These are phyloP conservation scores for Galeopsis tetrahit DNA, from an alignment of 257 asterid genomes.

Conservation along the genomic window DNA sequence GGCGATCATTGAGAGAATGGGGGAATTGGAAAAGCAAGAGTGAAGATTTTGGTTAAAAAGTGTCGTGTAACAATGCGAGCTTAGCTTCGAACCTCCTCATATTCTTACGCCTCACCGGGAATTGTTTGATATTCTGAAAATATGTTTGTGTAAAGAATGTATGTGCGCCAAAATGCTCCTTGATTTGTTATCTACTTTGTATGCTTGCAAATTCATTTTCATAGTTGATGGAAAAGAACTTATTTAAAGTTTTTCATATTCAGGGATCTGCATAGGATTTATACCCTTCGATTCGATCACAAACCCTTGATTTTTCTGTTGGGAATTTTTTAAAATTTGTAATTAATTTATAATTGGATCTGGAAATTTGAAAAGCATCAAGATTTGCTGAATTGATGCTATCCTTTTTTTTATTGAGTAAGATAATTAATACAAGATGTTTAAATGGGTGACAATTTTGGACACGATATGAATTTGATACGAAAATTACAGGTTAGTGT, in stretches of 20 bases:
- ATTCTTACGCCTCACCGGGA: not conserved
- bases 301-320: not conserved
- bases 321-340: not conserved
- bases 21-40: slow-evolving; percentile 89
- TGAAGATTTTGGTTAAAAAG: slow-evolving; percentile 33
- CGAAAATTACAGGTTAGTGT: too few species aligned
- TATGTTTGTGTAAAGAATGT: slow-evolving; percentile 35
- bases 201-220: slow-evolving; percentile 5
- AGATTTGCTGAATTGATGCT: not conserved
- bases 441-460: too few species aligned
- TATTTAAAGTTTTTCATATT: not conserved
- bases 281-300: not conserved
- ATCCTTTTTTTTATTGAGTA: too few species aligned
- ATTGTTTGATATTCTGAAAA: slow-evolving; percentile 2
- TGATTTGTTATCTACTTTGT: slow-evolving; percentile 5
- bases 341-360: not conserved
- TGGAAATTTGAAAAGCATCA: not conserved
- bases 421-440: too few species aligned
- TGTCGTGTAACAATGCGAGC: not conserved
- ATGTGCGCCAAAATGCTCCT: slow-evolving; percentile 16
- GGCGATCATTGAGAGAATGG: slow-evolving; percentile 98
- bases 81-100: not conserved
- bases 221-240: not conserved
- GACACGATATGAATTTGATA: too few species aligned
- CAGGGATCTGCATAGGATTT: not conserved